Base-by-base conservation (phyloP, 805 yeast genomes). In the Soucietia sequanensis region DNA sequence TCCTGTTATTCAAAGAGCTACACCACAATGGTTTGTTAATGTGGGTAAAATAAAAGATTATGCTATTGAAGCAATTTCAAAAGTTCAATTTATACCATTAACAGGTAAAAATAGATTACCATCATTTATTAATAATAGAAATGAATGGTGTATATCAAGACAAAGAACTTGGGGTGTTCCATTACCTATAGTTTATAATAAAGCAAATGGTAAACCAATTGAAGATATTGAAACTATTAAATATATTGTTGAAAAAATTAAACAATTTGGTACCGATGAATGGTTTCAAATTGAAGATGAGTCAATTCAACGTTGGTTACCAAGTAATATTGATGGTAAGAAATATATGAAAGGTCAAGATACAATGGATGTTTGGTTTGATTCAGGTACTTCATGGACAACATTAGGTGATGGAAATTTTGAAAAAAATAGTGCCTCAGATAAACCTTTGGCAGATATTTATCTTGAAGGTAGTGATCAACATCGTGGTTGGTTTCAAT, bases 291-390 rank as follows among this genome's bases (percentile, higher is more conserved):
- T 54, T 1, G 78, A 75, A 34, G 58, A 52, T 0, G 75, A 76
- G 30, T 10, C 13, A 14, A 63, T 81, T 29, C 59, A 61, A 13
- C 70, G 77, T 41, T 93, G 97, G 97, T 56, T 93, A 11, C 96
- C 96, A 0, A 68, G 65, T 2, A 47, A 59, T 2, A 64, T 66
- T 35, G 58, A 66, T 17, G 81, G 79, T 0, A 36, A 48, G 2
- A 47, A 65, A 2, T 84, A 70, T 43, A 50, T 52, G 16, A 83
- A 86, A 49, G 91, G 96, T 1, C 75, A 69, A 28, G 99, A 93
- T 48, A 93, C 99, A 0, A 84, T 93, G 89, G 99, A 93, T 61
- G 99, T 93, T 13, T 93, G 99, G 99, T 91, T 93, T 63, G 99
- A 93, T 58, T 84, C 95, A 25, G 99, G 99, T 0, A 78, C 95